phyloP scores from a whole-genome alignment of 495 filamentous ascomycete species.

The Alectoria sarmentosa region DNA sequence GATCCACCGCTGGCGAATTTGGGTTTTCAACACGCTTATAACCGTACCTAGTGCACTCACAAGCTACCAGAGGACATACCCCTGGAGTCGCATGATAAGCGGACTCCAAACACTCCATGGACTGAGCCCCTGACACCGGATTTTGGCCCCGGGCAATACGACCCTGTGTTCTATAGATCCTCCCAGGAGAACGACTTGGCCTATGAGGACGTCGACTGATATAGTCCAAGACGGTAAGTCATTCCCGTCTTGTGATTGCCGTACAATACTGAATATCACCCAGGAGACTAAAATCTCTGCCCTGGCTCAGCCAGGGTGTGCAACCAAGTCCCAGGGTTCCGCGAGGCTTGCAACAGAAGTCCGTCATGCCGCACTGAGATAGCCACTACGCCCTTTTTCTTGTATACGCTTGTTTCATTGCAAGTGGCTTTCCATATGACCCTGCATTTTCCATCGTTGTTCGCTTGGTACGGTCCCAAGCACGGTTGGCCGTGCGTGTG shows the following conservation, averaged over 20 bases:
- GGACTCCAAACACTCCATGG: background rate
- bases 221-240: too few relatives aligned
- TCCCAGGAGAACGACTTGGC: background rate
- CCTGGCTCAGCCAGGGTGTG: background rate
- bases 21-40: background rate
- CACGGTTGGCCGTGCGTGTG: background rate
- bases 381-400: background rate
- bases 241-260: background rate
- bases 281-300: background rate
- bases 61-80: background rate
- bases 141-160: background rate
- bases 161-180: background rate
- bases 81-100: background rate
- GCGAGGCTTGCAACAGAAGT: background rate
- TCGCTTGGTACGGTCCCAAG: conserved; percentile 1
- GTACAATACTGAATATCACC: background rate
- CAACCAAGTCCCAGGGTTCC: background rate
- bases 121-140: conserved; percentile 2
- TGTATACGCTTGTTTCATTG: background rate
- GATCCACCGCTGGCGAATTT: background rate
- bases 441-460: background rate
- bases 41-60: conserved; percentile 3
- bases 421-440: background rate
- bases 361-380: background rate
- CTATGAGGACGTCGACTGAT: background rate